These are phyloP conservation scores for Artemisia annua DNA, from an alignment of 129 eudicot species.

Conservation along the genomic window DNA sequence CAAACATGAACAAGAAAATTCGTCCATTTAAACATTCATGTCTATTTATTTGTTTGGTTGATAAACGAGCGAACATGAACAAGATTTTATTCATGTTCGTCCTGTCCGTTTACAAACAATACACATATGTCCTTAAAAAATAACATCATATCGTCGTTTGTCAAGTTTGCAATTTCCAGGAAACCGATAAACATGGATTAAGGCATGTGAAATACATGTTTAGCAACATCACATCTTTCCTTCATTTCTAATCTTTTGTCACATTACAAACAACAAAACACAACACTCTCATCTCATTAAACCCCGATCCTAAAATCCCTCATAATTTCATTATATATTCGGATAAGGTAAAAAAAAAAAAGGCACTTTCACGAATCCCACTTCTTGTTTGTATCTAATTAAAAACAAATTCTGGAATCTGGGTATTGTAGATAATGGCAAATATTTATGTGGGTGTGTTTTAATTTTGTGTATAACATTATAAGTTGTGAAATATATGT, in stretches of 20 bases:
- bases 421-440: constrained; percentile 20
- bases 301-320: constrained; percentile 10
- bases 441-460: constrained; percentile 35
- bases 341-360: constrained; percentile 25
- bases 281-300: constrained; percentile 10
- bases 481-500: constrained; percentile 16
- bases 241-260: constrained; percentile 12
- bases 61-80: no score
- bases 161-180: background rate
- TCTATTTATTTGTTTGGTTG: no score
- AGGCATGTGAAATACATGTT: constrained; percentile 6
- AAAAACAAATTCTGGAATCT: background rate
- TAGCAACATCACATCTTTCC: background rate
- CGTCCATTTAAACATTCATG: no score
- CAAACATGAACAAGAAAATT: no score
- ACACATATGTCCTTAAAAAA: no score
- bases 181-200: background rate
- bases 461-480: constrained; percentile 15
- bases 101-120: no score
- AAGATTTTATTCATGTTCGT: no score
- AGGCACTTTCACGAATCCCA: background rate
- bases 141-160: no score
- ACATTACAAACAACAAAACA: background rate
- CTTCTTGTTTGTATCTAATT: background rate
- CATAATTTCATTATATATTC: constrained; percentile 7